Percentiles rank a stretch among this genome's conserved stretches.
These are phyloP conservation scores for Plectranthus barbatus DNA, from an alignment of 257 asterid genomes.

Conservation along the genomic window DNA sequence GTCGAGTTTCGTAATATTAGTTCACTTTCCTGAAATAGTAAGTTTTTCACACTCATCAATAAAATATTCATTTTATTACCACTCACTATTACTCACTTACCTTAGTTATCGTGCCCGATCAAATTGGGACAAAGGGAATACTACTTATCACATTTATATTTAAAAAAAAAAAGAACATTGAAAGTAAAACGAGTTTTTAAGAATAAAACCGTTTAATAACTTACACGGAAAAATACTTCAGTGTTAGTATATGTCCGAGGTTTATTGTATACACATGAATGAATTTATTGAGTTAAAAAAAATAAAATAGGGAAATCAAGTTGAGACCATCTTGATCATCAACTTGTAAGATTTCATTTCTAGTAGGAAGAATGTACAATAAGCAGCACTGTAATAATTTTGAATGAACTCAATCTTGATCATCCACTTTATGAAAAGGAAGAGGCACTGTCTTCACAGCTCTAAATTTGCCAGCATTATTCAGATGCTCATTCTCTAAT, in stretches of 20 bases:
- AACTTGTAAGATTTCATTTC: slow-evolving; percentile 23
- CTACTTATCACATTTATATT: too few species aligned
- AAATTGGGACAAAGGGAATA: too few species aligned
- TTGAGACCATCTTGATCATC: slow-evolving; percentile 11
- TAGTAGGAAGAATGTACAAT: background rate
- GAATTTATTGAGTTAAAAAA: slow-evolving; percentile 18
- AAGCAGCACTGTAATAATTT: background rate
- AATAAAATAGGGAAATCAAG: background rate
- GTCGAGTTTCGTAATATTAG: too few species aligned
- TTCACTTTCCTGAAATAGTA: too few species aligned
- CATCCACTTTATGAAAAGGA: slow-evolving; percentile 84
- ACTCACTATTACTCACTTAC: too few species aligned
- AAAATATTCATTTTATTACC: too few species aligned
- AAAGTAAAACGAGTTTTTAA: too few species aligned
- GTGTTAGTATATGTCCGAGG: background rate
- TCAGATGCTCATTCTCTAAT: slow-evolving; percentile 69
- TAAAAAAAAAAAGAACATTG: too few species aligned
- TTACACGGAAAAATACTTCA: too few species aligned
- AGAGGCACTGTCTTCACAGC: slow-evolving; percentile 89
- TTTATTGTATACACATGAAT: slow-evolving; percentile 24
- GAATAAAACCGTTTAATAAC: too few species aligned
- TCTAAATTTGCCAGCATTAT: slow-evolving; percentile 21
- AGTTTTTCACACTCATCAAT: too few species aligned
- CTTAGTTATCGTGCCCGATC: too few species aligned
- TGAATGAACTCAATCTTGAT: slow-evolving; percentile 40